Evolutionary conservation across 352 stramenopile species (phyloP).

Genomic region (Phytophthora crassamura): DNA sequence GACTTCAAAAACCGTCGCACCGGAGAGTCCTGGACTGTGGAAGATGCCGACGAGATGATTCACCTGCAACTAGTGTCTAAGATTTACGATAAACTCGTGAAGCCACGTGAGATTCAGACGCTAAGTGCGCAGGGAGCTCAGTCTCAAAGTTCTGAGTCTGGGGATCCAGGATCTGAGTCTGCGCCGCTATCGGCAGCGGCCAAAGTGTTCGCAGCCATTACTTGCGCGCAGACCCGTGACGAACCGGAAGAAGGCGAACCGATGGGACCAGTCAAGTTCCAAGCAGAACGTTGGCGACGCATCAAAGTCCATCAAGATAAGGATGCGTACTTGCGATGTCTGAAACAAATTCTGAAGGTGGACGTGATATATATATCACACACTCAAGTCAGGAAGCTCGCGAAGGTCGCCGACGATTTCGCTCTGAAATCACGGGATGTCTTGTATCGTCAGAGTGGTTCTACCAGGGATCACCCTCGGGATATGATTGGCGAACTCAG

Average conservation of each 20-base stretch:
- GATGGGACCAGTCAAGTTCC: neutral
- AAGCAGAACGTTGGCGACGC: constrained; percentile 5
- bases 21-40: too few species aligned
- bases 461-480: too few species aligned
- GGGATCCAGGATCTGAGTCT: neutral
- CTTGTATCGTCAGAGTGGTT: neutral
- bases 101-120: neutral
- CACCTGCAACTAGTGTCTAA: constrained; percentile 1
- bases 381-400: neutral
- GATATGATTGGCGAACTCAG: too few species aligned
- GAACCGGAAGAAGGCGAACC: neutral
- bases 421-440: neutral
- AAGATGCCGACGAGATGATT: neutral
- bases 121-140: too few species aligned
- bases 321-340: too few species aligned
- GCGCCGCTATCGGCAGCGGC: neutral
- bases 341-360: too few species aligned
- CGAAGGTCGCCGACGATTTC: neutral
- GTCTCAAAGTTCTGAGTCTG: neutral
- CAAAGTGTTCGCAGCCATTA: neutral
- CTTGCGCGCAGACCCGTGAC: neutral
- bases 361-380: neutral
- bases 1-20: too few species aligned
- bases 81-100: constrained; percentile 3
- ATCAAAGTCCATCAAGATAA: neutral